phyloP scores from a whole-genome alignment of 2,329 filamentous ascomycete species.

The Diaporthe citriasiana region DNA sequence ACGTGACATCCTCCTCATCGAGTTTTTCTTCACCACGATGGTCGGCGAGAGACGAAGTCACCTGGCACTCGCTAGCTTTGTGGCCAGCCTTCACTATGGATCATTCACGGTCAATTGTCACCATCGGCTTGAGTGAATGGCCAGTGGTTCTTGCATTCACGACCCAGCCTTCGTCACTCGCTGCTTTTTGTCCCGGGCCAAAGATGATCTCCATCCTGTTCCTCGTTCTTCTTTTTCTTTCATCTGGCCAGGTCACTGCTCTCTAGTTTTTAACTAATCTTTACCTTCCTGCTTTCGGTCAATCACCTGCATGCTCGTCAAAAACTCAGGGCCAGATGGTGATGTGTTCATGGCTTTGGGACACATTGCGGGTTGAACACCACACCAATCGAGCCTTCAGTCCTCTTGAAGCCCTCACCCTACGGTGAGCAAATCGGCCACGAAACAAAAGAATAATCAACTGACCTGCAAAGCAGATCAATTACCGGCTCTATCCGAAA shows the following conservation, averaged over 20 bases:
- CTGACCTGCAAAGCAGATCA: slow-evolving; percentile 1
- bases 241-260: not conserved
- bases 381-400: not conserved
- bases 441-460: not conserved
- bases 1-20: not conserved
- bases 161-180: not conserved
- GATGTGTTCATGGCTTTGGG: not conserved
- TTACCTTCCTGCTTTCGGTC: not conserved
- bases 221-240: not conserved
- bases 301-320: not conserved
- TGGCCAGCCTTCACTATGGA: not conserved
- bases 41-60: not conserved
- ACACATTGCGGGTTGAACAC: not conserved
- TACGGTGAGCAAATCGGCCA: not conserved
- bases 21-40: not conserved
- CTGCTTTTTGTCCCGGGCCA: slow-evolving; percentile 14
- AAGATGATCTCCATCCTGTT: not conserved
- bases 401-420: not conserved
- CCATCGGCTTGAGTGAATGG: not conserved
- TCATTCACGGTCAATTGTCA: not conserved
- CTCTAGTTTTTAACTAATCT: not conserved
- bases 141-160: not conserved
- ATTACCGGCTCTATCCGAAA: slow-evolving; percentile 29
- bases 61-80: not conserved
- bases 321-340: too few species aligned